Evolutionary conservation across 2,329 filamentous ascomycete species (phyloP), one percentile per base, ranked within the genome.

Genomic region (Cladophialophora carrionii): DNA sequence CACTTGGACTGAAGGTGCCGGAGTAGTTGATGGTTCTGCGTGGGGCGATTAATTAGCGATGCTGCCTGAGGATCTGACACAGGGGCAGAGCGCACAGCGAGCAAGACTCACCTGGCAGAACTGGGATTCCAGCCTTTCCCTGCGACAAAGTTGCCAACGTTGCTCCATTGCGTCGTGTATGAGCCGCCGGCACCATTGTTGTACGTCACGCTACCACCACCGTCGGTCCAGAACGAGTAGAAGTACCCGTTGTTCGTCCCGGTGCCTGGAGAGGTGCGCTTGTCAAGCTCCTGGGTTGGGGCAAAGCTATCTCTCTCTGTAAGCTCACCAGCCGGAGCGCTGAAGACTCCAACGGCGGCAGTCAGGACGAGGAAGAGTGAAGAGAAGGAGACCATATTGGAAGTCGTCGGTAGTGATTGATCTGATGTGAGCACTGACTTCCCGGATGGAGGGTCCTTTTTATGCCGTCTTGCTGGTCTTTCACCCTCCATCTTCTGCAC

Each of bases 111-210:
- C 82, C 81, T 78, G 32, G 77, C 74, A 64, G 74, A 79, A 53
- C 84, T 84, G 20, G 83, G 80, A 62, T 81, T 81, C 84, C 84
- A 87, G 46, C 85, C 85, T 75, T 86, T 87, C 34, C 85, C 85
- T 64, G 78, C 83, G 34, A 85, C 83, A 53, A 85, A 82, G 77
- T 86, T 84, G 37, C 83, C 83, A 26, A 73, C 75, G 54, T 77
- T 77, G 51, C 67, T 72, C 83, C 83, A 85, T 41, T 69, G 71
- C 0, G 81, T 76, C 37, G 71, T 78, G 76, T 84, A 85, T 31
- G 75, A 71, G 0, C 82, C 82, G 2, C 69, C 76, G 4, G 71
- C 70, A 1, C 76, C 76, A 72, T 84, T 84, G 61, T 71, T 80
- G 73, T 83, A 83, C 32, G 75, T 78, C 9, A 79, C 80, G 17